A percentile compares a stretch with the other conserved stretches of the same genome.
These are phyloP conservation scores for Pichia exigua DNA, from an alignment of 805 yeast species.

Conservation along the genomic window DNA sequence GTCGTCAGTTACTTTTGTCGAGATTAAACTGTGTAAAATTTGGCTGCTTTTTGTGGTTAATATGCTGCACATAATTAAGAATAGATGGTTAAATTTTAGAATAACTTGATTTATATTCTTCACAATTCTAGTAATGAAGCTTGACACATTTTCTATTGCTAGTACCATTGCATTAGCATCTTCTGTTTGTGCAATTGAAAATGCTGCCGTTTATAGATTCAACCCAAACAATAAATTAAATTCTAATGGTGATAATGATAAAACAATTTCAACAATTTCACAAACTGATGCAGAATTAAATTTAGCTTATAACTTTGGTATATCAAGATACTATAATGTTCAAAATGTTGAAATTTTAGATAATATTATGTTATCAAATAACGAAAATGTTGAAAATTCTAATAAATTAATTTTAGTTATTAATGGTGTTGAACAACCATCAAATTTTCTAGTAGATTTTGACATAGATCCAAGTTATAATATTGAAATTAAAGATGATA, in stretches of 20 bases:
- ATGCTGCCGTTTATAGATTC: conserved; percentile 23
- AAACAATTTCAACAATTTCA: conserved; percentile 18
- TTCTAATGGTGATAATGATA: background rate
- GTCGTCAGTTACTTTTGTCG: background rate
- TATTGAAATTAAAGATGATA: conserved; percentile 17
- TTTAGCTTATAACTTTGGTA: conserved; percentile 39
- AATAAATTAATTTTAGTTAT: conserved; percentile 20
- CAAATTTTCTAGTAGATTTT: conserved; percentile 20
- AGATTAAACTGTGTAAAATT: background rate
- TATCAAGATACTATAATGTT: conserved; percentile 31
- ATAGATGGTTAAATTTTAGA: background rate
- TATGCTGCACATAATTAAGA: background rate
- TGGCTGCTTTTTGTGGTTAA: background rate
- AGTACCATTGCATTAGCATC: background rate
- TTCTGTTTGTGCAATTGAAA: conserved; percentile 15
- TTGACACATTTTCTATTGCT: background rate
- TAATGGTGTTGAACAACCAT: conserved; percentile 35
- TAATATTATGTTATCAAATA: conserved; percentile 12
- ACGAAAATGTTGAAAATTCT: background rate
- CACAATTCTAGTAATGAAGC: background rate
- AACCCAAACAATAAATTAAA: background rate
- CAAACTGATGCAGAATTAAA: conserved; percentile 32
- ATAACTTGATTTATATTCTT: background rate
- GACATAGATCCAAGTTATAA: conserved; percentile 17
- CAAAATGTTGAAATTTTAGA: conserved; percentile 22